Conservation (phyloP, 768 basidiomycete genomes). For the Lactarius psammicola region DNA sequence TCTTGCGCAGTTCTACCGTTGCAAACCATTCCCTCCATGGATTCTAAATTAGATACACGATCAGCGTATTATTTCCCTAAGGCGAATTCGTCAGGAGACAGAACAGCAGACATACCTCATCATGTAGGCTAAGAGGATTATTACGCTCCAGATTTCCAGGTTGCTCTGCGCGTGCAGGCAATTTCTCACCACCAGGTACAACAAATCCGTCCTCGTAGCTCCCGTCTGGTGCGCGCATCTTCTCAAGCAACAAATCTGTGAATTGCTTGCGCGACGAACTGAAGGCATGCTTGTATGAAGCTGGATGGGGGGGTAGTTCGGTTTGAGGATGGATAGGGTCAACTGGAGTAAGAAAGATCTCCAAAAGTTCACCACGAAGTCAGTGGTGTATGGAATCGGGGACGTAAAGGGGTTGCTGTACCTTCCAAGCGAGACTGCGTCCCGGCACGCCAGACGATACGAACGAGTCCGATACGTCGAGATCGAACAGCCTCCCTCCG, state of each 20-base stretch:
- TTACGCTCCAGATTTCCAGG: slow-evolving; percentile 59
- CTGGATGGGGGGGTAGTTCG: slow-evolving; percentile 35
- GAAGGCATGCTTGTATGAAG: slow-evolving; percentile 36
- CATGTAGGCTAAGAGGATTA: slow-evolving; percentile 79
- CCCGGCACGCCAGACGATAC: slow-evolving; percentile 55
- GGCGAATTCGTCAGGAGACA: neutral
- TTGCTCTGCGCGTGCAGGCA: slow-evolving; percentile 32
- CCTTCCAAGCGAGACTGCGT: slow-evolving; percentile 88
- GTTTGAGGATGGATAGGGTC: slow-evolving; percentile 61
- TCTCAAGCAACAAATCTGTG: slow-evolving; percentile 55
- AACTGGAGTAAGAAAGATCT: slow-evolving; percentile 68
- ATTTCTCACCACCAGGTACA: slow-evolving; percentile 48
- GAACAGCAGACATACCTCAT: slow-evolving; percentile 48
- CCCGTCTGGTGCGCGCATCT: slow-evolving; percentile 84
- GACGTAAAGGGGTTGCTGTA: slow-evolving; percentile 32
- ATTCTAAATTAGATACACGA: slow-evolving; percentile 50
- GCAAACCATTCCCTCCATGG: slow-evolving; percentile 96
- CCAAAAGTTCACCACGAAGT: slow-evolving; percentile 28
- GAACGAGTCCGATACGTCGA: slow-evolving; percentile 39
- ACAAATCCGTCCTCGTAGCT: slow-evolving; percentile 69
- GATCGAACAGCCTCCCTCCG: slow-evolving; percentile 55
- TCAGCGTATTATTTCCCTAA: neutral
- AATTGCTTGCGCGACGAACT: slow-evolving; percentile 56
- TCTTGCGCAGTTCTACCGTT: slow-evolving; percentile 83
- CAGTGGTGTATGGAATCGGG: slow-evolving; percentile 5